Evolutionary conservation across 202 grass and related monocot genomes (phyloP), one percentile per base, ranked within the genome.

Genomic region (Bolboschoenoplectus hybrid): DNA sequence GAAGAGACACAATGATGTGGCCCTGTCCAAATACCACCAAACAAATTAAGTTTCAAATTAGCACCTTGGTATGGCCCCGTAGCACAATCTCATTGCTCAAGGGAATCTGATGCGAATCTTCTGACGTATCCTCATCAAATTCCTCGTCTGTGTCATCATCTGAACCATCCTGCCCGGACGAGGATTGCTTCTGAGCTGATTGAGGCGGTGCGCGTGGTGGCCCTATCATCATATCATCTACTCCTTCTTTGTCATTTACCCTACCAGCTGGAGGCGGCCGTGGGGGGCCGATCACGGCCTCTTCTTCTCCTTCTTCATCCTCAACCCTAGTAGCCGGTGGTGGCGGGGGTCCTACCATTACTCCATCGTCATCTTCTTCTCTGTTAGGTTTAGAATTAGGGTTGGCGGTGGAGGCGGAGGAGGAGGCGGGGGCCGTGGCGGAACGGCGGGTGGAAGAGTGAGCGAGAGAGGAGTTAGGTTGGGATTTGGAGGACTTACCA

Each of bases 71-170:
- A 61, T 98, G 95, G 56, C 95, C 93, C 80, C 86, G 81, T 36
- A 98, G 86, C 73, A 98, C 93, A 73, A 98, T 91, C 81, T 98
- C 95, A 72, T 98, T 95, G 84, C 87, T 98, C 70, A 93, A 87
- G 81, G 95, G 95, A 84, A 98, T 98, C 73, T 85, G 74, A 76
- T 83, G 85, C 45, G 89, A 88, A 57, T 81, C 82, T 12, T 95
- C 90, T 12, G 77, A 82, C 5, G 57, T 87, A 63, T 97, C 86
- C 11, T 90, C 88, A 50, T 88, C 83, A 9, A 82, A 72, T 44
- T 85, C 88, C 19, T 83, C 89, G 1, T 90, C 91, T 0, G 89
- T 85, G 0, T 90, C 88, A 0, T 86, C 85, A 0, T 85, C 82
- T 0, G 86, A 88, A 0, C 82, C 88, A 7, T 91, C 87, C 3